phyloP scores from a whole-genome alignment of 768 basidiomycete species.

The Chlorophyllum brunneum region DNA sequence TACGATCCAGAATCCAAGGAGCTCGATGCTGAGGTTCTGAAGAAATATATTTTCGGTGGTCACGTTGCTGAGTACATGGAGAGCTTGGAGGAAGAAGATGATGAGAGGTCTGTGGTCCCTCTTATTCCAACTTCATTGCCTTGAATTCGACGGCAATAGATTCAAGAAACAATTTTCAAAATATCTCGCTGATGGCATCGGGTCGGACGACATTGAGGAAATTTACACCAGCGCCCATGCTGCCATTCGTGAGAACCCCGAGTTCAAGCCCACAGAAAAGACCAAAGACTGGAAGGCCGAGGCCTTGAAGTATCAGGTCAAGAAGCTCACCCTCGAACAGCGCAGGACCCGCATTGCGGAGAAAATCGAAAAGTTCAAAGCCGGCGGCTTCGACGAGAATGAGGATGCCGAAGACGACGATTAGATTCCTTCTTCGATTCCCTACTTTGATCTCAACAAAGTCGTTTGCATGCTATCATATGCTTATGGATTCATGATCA shows the following conservation, averaged over 20 bases:
- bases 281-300: constrained; percentile 90
- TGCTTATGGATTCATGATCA: constrained; percentile 8
- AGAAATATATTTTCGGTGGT: constrained; percentile 97
- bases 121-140: neutral
- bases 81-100: constrained; percentile 98
- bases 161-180: constrained; percentile 97
- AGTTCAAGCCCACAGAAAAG: constrained; percentile 88
- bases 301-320: constrained; percentile 61
- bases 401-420: constrained; percentile 66
- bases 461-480: neutral
- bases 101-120: constrained; percentile 66
- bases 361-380: constrained; percentile 91
- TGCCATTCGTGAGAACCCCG: constrained; percentile 93
- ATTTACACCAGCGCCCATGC: constrained; percentile 91
- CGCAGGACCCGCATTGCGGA: constrained; percentile 76
- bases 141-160: constrained; percentile 31
- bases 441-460: neutral
- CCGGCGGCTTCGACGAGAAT: constrained; percentile 51
- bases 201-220: constrained; percentile 96
- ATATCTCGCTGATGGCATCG: constrained; percentile 93
- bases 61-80: constrained; percentile 99
- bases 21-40: constrained; percentile 90
- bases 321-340: constrained; percentile 71
- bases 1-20: constrained; percentile 91
- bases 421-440: constrained; percentile 32